A percentile compares a stretch with the other conserved stretches of the same genome.
phyloP scores from a whole-genome alignment of 2,329 filamentous ascomycete species.

The Fusarium bactridioides region DNA sequence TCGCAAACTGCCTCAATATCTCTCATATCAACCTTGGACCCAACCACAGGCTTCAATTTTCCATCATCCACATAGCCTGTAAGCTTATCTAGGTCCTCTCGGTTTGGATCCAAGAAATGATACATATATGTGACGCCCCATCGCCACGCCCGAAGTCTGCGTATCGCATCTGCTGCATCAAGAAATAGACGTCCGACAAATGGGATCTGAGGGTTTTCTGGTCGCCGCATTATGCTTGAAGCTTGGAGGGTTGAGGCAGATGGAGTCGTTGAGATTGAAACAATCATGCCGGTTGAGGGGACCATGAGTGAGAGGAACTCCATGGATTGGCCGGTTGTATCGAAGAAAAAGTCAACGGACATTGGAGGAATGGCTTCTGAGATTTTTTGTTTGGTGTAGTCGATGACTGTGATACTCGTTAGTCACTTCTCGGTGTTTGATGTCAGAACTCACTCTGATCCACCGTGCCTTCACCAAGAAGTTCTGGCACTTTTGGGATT shows the following conservation, averaged over 20 bases:
- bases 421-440: no score
- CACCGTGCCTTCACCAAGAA: background rate
- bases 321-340: background rate
- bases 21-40: background rate
- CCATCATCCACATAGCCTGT: background rate
- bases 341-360: background rate
- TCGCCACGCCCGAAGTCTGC: background rate
- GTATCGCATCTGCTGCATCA: background rate
- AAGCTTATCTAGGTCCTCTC: background rate
- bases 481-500: accelerated
- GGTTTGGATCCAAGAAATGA: background rate
- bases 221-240: background rate
- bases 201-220: background rate
- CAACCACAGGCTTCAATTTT: background rate
- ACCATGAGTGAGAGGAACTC: background rate
- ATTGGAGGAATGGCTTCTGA: accelerated
- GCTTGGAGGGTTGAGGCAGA: background rate
- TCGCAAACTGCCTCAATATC: background rate
- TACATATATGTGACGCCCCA: background rate
- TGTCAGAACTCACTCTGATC: background rate
- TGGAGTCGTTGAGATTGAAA: background rate
- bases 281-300: background rate
- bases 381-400: background rate
- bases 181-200: background rate
- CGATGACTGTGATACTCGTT: background rate